These are phyloP conservation scores for Lagenaria siceraria DNA, from an alignment of 306 rosid genomes.

Conservation along the genomic window DNA sequence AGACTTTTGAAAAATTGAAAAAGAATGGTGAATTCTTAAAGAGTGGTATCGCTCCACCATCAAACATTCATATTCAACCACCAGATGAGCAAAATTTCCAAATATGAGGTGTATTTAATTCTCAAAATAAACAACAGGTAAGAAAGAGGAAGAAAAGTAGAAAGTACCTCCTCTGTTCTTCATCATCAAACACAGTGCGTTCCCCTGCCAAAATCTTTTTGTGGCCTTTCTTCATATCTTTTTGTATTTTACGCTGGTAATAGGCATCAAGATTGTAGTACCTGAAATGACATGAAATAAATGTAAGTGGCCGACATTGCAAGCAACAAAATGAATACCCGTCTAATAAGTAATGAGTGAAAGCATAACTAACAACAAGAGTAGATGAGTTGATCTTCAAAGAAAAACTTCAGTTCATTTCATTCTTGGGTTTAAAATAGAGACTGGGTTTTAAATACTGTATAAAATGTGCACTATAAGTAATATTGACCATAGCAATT, in stretches of 20 bases:
- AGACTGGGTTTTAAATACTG: not conserved
- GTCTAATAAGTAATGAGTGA: not conserved
- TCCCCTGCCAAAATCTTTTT: slow-evolving; percentile 43
- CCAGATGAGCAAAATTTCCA: not conserved
- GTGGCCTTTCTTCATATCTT: slow-evolving; percentile 47
- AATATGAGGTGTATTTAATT: not conserved
- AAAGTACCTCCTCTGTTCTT: slow-evolving; percentile 73
- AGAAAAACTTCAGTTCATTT: not conserved
- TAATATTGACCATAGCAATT: not conserved
- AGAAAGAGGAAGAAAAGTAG: slow-evolving; percentile 5
- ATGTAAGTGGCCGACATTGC: not conserved
- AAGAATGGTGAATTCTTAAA: not conserved
- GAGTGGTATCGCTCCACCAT: not conserved
- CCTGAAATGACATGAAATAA: slow-evolving; percentile 33
- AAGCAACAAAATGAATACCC: not conserved
- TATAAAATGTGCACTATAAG: not conserved
- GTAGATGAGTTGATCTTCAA: not conserved
- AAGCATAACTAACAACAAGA: not conserved
- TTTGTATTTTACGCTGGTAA: slow-evolving; percentile 55
- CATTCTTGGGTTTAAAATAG: not conserved
- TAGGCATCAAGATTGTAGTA: slow-evolving; percentile 82
- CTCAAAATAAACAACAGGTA: not conserved
- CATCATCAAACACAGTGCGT: slow-evolving; percentile 83
- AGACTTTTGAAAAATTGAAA: not conserved
- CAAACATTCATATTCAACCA: not conserved